Base-by-base conservation (phyloP, 78 protist genomes). In the Diacronema lutheri region DNA sequence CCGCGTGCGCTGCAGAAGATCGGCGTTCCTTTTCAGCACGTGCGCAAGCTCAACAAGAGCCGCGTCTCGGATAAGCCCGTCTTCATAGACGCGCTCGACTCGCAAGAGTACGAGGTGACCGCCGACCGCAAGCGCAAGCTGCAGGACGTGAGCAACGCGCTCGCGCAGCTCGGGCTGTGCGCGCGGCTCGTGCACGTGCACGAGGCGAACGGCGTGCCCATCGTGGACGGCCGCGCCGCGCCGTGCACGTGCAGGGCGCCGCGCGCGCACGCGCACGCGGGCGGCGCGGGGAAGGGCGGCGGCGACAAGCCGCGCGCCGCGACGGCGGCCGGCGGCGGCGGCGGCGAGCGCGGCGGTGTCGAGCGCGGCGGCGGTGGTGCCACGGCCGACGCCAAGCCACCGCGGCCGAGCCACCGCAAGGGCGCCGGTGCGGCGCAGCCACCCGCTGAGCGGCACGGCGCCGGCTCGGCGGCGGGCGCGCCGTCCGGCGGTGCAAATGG, bases 61-160 rank as follows among this genome's bases (percentile, higher is more conserved):
- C 37, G 37, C 37, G 37, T 23, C 71, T 0, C 68, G 68, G 46
- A 33, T 14, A 21, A 69, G 46, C 76, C 40, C n/a, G 40, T 38
- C 21, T 0, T 69, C 76, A 11, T 33, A 50, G 37, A 33, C n/a
- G 76, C 11, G 9, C 31, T 0, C 33, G 44, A 13, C 33, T 50
- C 55, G 55, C 55, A 38, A 55, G 76, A 69, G 76, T 69, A 33
- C 55, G 76, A 69, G 46, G 76, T 69, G 31, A 69, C 76, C 55
- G 76, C 76, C 55, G 76, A 69, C 76, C 44, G 76, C 40, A 69
- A 38, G 76, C 76, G 76, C 41, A 69, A 69, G 76, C 76, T 69
- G 55, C 6, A 0, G 31, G 76, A 69, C 41, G n/a, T 69, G 16
- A 0, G 31, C 33, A 14, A 29, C 37, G 76, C 76, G 76, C 46